Conservation (phyloP, 2,329 filamentous ascomycete species). For the Cryoendolithus antarcticus region DNA sequence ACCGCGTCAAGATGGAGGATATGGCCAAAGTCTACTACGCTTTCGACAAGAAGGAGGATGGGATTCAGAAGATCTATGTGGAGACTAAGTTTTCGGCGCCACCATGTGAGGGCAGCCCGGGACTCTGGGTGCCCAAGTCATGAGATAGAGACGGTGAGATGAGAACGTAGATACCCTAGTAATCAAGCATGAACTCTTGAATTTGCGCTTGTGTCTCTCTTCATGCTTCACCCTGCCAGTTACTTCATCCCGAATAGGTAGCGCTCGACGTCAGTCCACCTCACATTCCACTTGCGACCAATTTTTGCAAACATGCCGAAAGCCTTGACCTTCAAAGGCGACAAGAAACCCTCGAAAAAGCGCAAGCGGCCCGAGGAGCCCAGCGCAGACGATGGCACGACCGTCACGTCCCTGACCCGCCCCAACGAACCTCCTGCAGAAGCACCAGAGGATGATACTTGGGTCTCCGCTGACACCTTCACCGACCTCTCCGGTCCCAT, state of each 20-base stretch:
- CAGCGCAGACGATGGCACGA: conserved; percentile 21
- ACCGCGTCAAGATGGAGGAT: conserved; percentile 49
- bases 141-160: no score
- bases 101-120: conserved; percentile 37
- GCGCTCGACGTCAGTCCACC: no score
- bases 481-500: conserved; percentile 71
- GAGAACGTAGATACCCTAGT: no score
- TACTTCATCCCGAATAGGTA: no score
- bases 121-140: no score
- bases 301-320: conserved; percentile 55
- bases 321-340: conserved; percentile 87
- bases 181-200: no score
- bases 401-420: conserved; percentile 22
- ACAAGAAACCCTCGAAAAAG: conserved; percentile 80
- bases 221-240: no score
- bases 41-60: conserved; percentile 59
- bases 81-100: conserved; percentile 46
- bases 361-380: conserved; percentile 56
- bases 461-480: conserved; percentile 71
- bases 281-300: no score
- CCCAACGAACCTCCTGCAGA: conserved; percentile 25
- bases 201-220: no score
- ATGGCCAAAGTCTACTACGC: conserved; percentile 42
- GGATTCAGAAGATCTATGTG: conserved; percentile 71
- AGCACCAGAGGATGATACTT: conserved; percentile 64